Base-by-base conservation (phyloP, 208 protist species). In the Hexamita inflata region DNA sequence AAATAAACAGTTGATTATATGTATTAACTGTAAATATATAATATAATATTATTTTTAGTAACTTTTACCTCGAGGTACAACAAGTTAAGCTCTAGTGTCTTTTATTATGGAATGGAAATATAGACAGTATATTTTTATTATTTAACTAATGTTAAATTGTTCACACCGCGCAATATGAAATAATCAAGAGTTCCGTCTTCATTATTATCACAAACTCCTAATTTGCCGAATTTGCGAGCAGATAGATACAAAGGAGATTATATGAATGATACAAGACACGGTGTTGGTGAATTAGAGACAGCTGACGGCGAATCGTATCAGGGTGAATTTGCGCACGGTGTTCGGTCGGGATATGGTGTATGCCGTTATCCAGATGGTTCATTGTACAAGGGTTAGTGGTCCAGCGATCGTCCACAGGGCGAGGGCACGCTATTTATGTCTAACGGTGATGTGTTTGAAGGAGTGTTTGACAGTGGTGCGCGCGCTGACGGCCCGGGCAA, bases 361-460 rank as follows among this genome's bases (percentile, higher is more conserved):
- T 62, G 41, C 29, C 1, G 40, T 9, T 77, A 78, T 34, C 64
- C 58, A 2, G 67, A 77, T 53, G 53, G 68, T 29, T 35, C 59
- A 24, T 19, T 62, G 19, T 79, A 79, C 42, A 41, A 40, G 24
- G 75, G 75, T 38, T 39, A 62, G 13, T 78, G 75, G 75, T 7
- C 49, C 7, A 35, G 38, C 26, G 75, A 78, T 42, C n/a, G 7
- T 26, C 64, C 73, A 26, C 32, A 70, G 4, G 75, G 75, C 9
- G 4, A 74, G 19, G 75, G 75, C n/a, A 34, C 32, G 11, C 7
- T 76, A 24, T 32, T 58, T 34, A 73, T 74, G 38, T 28, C 77
- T 2, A 77, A 78, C 34, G 77, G 77, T 42, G 77, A 79, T n/a
- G 42, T 59, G 1, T 79, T 77, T 35, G 75, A 78, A 30, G 77